Base-by-base conservation (phyloP, 345 rosid genomes). In the Moricandia arvensis region DNA sequence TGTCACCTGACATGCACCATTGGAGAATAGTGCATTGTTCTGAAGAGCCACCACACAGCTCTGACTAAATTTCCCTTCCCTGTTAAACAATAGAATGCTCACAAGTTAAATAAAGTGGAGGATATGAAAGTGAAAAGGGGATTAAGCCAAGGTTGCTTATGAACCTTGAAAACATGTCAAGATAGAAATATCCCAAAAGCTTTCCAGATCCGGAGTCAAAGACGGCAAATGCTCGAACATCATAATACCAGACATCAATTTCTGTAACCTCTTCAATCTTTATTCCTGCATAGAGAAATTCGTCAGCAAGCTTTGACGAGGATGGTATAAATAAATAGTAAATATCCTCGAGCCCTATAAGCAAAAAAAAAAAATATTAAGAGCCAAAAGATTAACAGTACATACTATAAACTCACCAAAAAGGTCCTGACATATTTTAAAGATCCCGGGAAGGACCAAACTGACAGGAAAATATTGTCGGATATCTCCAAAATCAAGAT, bases 21-120 rank as follows among this genome's bases (percentile, higher is more conserved):
- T 83, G 76, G 79, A 75, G 66, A 82, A 79, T 71, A 84, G 43
- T 63, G 98, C 85, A 51, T 95, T 82, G 79, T 94, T 94, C 81
- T 94, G 96, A 80, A 94, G 93, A 75, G 96, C 86, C 63, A 90
- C 83, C 65, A 90, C 90, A 72, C 96, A 91, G 68, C 91, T 87
- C 58, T 91, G 93, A 81, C 79, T 72, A 79, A 87, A 90, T 81
- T 94, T 94, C 71, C 87, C 96, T 84, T 90, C 93, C 91, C 97
- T 94, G 84, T 58, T 71, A 53, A 84, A 73, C 17, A 77, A 62
- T 53, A 66, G 27, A 45, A 45, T 55, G 1, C 27, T 38, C 37
- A 41, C 67, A 69, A 45, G 63, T 74, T 21, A 53, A 61, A 62
- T 49, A 41, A 58, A 49, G 38, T 12, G 62, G 74, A 75, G 61